Base-by-base conservation (phyloP, 495 filamentous ascomycete genomes). In the Bacidia gigantensis region DNA sequence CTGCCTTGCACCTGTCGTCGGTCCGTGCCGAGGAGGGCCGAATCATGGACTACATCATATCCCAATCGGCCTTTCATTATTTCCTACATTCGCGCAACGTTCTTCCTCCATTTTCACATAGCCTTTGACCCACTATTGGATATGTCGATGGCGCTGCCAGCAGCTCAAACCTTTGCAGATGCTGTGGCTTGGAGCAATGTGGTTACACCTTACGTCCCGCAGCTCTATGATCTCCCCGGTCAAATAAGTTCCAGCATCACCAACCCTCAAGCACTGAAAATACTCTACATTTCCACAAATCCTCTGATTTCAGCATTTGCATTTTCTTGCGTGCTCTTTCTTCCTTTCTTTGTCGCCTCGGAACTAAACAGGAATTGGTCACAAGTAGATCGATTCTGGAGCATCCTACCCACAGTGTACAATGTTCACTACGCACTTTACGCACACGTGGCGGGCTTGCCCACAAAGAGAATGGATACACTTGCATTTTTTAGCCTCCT, bases 331-430 rank as follows among this genome's bases (percentile, higher is more conserved):
- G 68, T 79, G 26, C 59, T 90, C 10, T 79, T 81, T 22, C 75
- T 72, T 1, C 52, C 89, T 3, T 83, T 90, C 55, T 71, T 95
- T 24, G 53, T 90, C 25, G 67, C 75, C 2, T 81, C 85, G 24
- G 92, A 97, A 65, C 67, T 89, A 67, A 96, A 86, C 65, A 76
- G 78, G 47, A 97, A 99, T 68, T 95, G 86, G 67, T 94, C 87
- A 7, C 90, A 97, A 65, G 82, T 99, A 10, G 93, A 99, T 64
- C 76, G 93, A 1, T 70, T 80, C 56, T 99, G 93, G 93, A 86
- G 84, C 62, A 69, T 99, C 46, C 65, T 97, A 40, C 93, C 93
- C 12, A 81, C 85, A 7, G 40, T 95, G 44, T 96, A 89, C 69
- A 86, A 89, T 64, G 82, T 77, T n/a, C 89, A 99, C 64, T 96